These are phyloP conservation scores for Naegleria fowleri DNA, from an alignment of 208 protist genomes.

Conservation along the genomic window DNA sequence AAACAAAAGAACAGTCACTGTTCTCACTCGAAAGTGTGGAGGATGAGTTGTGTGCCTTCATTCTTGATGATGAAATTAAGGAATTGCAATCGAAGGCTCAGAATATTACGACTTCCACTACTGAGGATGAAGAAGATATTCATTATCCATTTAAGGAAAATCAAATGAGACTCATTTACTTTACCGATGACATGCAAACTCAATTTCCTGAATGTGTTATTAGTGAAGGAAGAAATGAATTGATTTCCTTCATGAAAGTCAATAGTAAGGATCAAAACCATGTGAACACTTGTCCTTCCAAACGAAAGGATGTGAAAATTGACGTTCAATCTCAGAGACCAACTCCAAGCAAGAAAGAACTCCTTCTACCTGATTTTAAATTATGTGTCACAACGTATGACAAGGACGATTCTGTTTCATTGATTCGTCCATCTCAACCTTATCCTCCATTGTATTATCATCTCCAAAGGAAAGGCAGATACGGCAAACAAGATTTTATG, in stretches of 20 bases:
- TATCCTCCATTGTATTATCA: not conserved
- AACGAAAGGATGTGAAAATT: not conserved
- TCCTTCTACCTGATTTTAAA: not conserved
- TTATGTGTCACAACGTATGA: not conserved
- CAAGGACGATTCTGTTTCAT: not conserved
- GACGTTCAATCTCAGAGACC: not conserved
- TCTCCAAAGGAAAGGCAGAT: not conserved
- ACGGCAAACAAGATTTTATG: not conserved
- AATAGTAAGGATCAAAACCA: too few species aligned
- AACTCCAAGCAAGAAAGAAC: not conserved
- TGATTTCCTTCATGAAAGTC: not conserved
- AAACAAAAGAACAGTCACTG: not conserved
- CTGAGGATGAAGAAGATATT: not conserved
- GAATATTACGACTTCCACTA: not conserved
- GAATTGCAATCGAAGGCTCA: not conserved
- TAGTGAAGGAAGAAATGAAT: not conserved
- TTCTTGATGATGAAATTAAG: not conserved
- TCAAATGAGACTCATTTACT: not conserved
- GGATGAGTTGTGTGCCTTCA: not conserved
- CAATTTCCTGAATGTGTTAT: not conserved
- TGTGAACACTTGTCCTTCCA: not conserved
- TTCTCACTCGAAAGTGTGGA: too few species aligned
- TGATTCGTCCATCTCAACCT: not conserved
- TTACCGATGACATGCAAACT: not conserved
- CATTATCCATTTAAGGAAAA: not conserved